Evolutionary conservation across 805 yeast genomes (phyloP).

Genomic region (Candida oleophila): DNA sequence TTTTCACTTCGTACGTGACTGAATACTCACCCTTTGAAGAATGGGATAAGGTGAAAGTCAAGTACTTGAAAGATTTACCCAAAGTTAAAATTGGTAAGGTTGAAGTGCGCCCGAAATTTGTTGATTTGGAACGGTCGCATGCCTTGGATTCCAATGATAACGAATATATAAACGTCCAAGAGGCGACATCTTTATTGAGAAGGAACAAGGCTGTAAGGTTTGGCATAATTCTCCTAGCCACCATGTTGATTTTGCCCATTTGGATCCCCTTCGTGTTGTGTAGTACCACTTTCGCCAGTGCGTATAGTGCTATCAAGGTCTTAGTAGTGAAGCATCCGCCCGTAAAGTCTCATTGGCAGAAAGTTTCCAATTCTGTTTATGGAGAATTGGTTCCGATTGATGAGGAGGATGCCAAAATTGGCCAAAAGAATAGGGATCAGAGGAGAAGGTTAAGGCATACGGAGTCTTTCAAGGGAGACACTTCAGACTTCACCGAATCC

Average conservation of each 20-base stretch:
- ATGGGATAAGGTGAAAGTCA: slow-evolving; percentile 47
- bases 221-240: slow-evolving; percentile 21
- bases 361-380: slow-evolving; percentile 31
- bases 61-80: slow-evolving; percentile 48
- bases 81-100: slow-evolving; percentile 36
- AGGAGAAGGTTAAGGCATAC: slow-evolving; percentile 25
- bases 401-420: slow-evolving; percentile 29
- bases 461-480: slow-evolving; percentile 41
- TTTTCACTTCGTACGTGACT: slow-evolving; percentile 78
- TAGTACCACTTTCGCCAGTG: slow-evolving; percentile 32
- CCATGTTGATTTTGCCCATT: slow-evolving; percentile 39
- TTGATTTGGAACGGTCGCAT: slow-evolving; percentile 45
- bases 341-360: slow-evolving; percentile 30
- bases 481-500: slow-evolving; percentile 35
- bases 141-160: slow-evolving; percentile 3
- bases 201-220: slow-evolving; percentile 24
- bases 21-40: slow-evolving; percentile 70
- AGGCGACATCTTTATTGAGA: slow-evolving; percentile 36
- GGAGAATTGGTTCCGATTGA: slow-evolving; percentile 26
- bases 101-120: slow-evolving; percentile 45
- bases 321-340: slow-evolving; percentile 23
- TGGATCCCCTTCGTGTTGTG: slow-evolving; percentile 50
- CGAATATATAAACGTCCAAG: slow-evolving; percentile 28
- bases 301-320: slow-evolving; percentile 41
- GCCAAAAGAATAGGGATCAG: slow-evolving; percentile 26